phyloP scores from a whole-genome alignment of 768 basidiomycete species.

The Podaxis pistillaris region DNA sequence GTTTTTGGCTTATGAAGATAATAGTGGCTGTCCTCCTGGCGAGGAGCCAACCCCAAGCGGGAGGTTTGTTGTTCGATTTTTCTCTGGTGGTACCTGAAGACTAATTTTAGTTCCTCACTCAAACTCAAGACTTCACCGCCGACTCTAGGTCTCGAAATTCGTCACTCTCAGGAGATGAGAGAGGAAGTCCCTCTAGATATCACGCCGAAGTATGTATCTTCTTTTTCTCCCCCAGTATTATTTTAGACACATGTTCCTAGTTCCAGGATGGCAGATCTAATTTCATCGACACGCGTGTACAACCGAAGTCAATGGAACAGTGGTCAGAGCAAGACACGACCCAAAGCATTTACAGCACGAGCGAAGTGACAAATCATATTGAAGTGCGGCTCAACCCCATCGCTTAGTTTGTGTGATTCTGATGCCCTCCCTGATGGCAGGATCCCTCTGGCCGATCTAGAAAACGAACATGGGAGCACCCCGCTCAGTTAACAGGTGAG shows the following conservation, averaged over 20 bases:
- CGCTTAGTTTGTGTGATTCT: neutral
- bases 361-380: slow-evolving; percentile 39
- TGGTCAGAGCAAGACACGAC: slow-evolving; percentile 42
- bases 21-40: slow-evolving; percentile 47
- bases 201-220: slow-evolving; percentile 35
- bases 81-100: slow-evolving; percentile 15
- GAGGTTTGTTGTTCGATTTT: slow-evolving; percentile 17
- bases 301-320: slow-evolving; percentile 40
- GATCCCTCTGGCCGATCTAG: slow-evolving; percentile 40
- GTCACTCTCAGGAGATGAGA: slow-evolving; percentile 49
- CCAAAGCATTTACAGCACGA: slow-evolving; percentile 39
- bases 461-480: slow-evolving; percentile 65
- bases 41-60: slow-evolving; percentile 40
- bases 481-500: slow-evolving; percentile 41
- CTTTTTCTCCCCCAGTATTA: slow-evolving; percentile 7
- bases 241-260: slow-evolving; percentile 24
- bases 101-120: slow-evolving; percentile 17
- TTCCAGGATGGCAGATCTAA: slow-evolving; percentile 25
- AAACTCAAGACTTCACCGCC: slow-evolving; percentile 16
- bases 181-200: slow-evolving; percentile 44
- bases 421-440: slow-evolving; percentile 25
- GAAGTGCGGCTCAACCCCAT: slow-evolving; percentile 33
- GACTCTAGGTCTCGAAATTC: slow-evolving; percentile 51
- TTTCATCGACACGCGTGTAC: slow-evolving; percentile 39
- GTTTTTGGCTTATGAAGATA: slow-evolving; percentile 12